A percentile compares a stretch with the other conserved stretches of the same genome.
Conservation (phyloP, 306 rosid genomes). For the Dalbergia cultrata region DNA sequence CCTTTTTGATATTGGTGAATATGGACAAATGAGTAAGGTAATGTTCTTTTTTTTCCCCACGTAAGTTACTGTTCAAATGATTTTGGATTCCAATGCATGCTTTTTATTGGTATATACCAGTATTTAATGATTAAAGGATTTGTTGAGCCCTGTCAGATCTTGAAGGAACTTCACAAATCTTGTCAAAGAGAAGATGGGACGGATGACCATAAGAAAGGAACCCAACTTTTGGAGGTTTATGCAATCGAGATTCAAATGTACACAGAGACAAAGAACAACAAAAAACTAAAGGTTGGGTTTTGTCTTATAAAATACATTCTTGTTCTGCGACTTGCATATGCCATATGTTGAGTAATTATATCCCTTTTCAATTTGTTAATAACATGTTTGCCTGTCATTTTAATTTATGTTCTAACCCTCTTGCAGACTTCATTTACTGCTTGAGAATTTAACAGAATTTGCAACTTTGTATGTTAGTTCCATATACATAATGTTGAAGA, state of each 20-base stretch:
- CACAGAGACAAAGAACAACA: slow-evolving; percentile 97
- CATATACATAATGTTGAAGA: too few relatives aligned
- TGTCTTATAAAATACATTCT: slow-evolving; percentile 30
- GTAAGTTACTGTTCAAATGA: slow-evolving; percentile 15
- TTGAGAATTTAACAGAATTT: too few relatives aligned
- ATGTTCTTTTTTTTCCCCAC: background rate
- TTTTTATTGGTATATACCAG: slow-evolving; percentile 27
- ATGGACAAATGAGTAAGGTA: slow-evolving; percentile 99
- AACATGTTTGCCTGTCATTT: slow-evolving; percentile 26
- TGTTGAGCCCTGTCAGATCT: slow-evolving; percentile 65
- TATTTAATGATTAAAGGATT: slow-evolving; percentile 33
- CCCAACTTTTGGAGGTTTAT: slow-evolving; percentile 93
- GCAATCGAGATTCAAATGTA: slow-evolving; percentile 98
- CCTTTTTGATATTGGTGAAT: slow-evolving; percentile 97
- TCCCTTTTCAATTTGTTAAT: slow-evolving; percentile 8
- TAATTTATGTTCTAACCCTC: background rate
- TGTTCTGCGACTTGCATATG: background rate
- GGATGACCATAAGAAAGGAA: slow-evolving; percentile 99
- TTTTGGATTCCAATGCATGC: slow-evolving; percentile 1
- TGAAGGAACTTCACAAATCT: slow-evolving; percentile 94
- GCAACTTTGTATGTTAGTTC: too few relatives aligned
- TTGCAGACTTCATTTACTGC: too few relatives aligned
- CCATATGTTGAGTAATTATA: background rate
- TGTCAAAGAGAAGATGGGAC: slow-evolving; percentile 97
- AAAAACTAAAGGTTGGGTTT: slow-evolving; percentile 88